Conservation (phyloP, 2,329 filamentous ascomycete species). For the Aurifilum marmelostoma region DNA sequence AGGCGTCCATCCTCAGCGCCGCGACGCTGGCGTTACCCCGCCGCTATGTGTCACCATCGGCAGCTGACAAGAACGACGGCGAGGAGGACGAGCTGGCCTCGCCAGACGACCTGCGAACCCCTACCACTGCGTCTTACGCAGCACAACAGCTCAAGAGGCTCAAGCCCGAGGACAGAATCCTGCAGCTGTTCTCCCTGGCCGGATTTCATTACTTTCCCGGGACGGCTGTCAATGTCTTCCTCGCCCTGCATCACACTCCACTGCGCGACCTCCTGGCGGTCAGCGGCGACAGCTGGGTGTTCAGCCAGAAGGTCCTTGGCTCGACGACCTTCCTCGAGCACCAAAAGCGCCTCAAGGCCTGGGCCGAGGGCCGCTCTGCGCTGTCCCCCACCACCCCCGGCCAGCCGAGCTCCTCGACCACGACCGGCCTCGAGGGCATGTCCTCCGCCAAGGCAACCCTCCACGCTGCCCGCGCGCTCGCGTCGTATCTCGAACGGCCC, state of each 20-base stretch:
- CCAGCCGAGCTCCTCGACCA: constrained; percentile 13
- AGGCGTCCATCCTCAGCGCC: constrained; percentile 44
- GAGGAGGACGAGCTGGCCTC: constrained; percentile 12
- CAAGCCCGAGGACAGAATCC: constrained; percentile 31
- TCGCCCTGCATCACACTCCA: constrained; percentile 62
- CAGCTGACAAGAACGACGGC: neutral
- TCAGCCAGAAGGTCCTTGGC: constrained; percentile 55
- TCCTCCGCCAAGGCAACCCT: constrained; percentile 49
- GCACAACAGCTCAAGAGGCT: constrained; percentile 31
- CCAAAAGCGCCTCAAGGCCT: constrained; percentile 49
- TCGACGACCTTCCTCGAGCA: constrained; percentile 50
- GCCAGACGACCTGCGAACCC: constrained; percentile 32
- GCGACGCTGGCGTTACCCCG: constrained; percentile 44
- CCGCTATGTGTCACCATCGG: constrained; percentile 31
- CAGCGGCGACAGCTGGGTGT: constrained; percentile 61
- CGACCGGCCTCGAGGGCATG: constrained; percentile 35
- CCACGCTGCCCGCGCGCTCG: constrained; percentile 57
- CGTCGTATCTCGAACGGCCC: constrained; percentile 45
- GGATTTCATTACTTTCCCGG: constrained; percentile 33
- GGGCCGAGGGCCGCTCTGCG: constrained; percentile 37
- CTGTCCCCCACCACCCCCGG: constrained; percentile 15
- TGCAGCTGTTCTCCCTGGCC: constrained; percentile 45
- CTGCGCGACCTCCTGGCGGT: constrained; percentile 61
- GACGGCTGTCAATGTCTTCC: constrained; percentile 55
- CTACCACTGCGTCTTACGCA: constrained; percentile 23